A percentile compares a stretch with the other conserved stretches of the same genome.
phyloP scores from a whole-genome alignment of 179 eudicot species.

The Drosera spatulata region DNA sequence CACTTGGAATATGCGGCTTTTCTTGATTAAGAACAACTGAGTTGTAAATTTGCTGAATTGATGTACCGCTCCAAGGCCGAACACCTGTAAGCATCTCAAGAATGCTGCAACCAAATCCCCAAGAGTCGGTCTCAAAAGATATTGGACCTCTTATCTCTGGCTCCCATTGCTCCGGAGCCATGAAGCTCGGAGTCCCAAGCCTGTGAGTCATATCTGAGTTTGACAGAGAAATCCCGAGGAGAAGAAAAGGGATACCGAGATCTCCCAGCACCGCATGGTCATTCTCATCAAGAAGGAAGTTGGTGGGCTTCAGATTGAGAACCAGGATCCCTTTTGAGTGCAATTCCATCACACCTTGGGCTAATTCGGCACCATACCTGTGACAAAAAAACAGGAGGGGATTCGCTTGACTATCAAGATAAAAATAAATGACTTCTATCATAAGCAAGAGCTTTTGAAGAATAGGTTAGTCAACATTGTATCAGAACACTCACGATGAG shows the following conservation, averaged over 20 bases:
- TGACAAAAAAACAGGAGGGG: too few species aligned
- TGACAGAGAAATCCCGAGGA: slow-evolving; percentile 38
- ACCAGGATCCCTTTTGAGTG: slow-evolving; percentile 47
- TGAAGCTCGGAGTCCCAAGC: slow-evolving; percentile 64
- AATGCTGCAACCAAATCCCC: slow-evolving; percentile 81
- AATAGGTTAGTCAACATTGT: too few species aligned
- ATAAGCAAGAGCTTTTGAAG: too few species aligned
- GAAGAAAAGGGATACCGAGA: slow-evolving; percentile 53
- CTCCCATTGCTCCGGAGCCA: slow-evolving; percentile 96
- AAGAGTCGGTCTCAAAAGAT: slow-evolving; percentile 74
- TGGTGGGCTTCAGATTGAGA: slow-evolving; percentile 77
- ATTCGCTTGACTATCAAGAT: too few species aligned
- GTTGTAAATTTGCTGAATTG: slow-evolving; percentile 48
- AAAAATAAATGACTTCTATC: too few species aligned
- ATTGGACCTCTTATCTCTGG: slow-evolving; percentile 78
- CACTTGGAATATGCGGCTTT: slow-evolving; percentile 59
- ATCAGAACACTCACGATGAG: too few species aligned
- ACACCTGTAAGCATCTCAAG: slow-evolving; percentile 77
- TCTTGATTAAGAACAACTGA: slow-evolving; percentile 56
- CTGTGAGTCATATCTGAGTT: slow-evolving; percentile 37
- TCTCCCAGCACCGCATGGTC: slow-evolving; percentile 66
- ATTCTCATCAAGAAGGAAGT: slow-evolving; percentile 57
- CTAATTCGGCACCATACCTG: slow-evolving; percentile 63
- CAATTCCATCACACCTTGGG: slow-evolving; percentile 58
- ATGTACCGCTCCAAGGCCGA: slow-evolving; percentile 68